A percentile compares a stretch with the other conserved stretches of the same genome.
Conservation (phyloP, 345 rosid genomes). For the Heritiera fomes region DNA sequence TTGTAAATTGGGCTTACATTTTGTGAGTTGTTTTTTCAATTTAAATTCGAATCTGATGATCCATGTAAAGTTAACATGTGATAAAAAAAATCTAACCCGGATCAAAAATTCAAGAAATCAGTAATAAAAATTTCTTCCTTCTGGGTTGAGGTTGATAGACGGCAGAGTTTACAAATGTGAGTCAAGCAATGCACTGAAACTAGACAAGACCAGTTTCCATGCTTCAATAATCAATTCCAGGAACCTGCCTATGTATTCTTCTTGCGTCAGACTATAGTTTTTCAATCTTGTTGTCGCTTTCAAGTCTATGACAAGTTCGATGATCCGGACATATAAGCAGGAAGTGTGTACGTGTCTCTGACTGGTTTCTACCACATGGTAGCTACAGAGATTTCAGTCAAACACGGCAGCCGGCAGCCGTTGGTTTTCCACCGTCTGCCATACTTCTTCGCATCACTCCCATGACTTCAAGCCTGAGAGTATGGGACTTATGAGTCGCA, state of each 20-base stretch:
- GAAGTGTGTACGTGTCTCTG: too few species aligned
- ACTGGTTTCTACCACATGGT: background rate
- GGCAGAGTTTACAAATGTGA: too few species aligned
- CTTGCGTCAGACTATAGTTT: background rate
- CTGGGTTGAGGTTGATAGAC: too few species aligned
- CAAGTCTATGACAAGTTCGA: too few species aligned
- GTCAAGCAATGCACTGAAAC: too few species aligned
- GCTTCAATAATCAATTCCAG: background rate
- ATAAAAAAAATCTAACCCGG: too few species aligned
- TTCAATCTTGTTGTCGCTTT: background rate
- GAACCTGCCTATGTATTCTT: background rate
- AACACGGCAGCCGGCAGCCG: conserved; percentile 17
- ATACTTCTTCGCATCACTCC: background rate
- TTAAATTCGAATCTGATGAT: too few species aligned
- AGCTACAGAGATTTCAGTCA: background rate
- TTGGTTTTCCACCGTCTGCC: background rate
- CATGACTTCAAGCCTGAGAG: background rate
- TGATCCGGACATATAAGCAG: background rate
- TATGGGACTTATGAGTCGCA: background rate
- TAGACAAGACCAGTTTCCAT: too few species aligned
- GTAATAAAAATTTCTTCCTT: too few species aligned
- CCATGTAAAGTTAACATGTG: too few species aligned
- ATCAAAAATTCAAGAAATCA: too few species aligned
- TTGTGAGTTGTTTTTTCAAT: too few species aligned
- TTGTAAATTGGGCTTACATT: background rate